Base-by-base conservation (phyloP, 495 filamentous ascomycete genomes). In the Lineolata rhizophorae region DNA sequence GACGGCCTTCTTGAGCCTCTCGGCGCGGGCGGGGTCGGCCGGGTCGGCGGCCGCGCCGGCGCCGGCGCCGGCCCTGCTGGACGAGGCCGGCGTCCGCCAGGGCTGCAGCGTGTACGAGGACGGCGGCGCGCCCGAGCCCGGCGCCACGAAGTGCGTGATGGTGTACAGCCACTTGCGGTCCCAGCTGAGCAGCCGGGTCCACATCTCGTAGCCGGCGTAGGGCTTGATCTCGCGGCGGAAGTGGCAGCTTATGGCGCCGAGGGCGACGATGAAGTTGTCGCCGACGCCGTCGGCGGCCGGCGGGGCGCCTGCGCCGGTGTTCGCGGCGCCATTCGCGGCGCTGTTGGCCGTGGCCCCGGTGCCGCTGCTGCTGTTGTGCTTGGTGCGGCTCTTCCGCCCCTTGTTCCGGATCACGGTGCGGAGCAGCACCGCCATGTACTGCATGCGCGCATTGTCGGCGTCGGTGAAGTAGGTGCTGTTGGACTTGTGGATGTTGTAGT, bases 141-240 rank as follows among this genome's bases (percentile, higher is more conserved):
- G 62, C 42, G 62, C 56, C 18, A 91, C 66, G 35, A 87, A 75
- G 45, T 76, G 72, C 8, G 58, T 70, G 6, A 83, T 53, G 5
- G 79, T 51, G 50, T 78, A 87, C 35, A 85, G 46, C 81, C 81
- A 91, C 44, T 91, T 91, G 29, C 63, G 54, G 47, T 90, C 78
- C 76, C 76, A 83, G n/a, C 53, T 55, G 29, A 79, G 46, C 21
- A 81, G 49, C 25, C 67, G 54, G 2, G 66, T 70, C 57, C 69
- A 69, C 34, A 81, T 63, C 50, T 81, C 72, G 35, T 65, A 77
- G 8, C 48, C 49, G 50, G 71, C 55, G 29, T 67, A 70, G 1
- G 72, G 71, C 36, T 67, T 64, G 30, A 83, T 66, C 54, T 81
- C 74, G 15, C 59, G 53, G 44, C 67, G 67, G 47, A 80, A 81